Evolutionary conservation across 2,329 filamentous ascomycete genomes (phyloP), one percentile per base, ranked within the genome.

Genomic region (Chaetomium sp.): DNA sequence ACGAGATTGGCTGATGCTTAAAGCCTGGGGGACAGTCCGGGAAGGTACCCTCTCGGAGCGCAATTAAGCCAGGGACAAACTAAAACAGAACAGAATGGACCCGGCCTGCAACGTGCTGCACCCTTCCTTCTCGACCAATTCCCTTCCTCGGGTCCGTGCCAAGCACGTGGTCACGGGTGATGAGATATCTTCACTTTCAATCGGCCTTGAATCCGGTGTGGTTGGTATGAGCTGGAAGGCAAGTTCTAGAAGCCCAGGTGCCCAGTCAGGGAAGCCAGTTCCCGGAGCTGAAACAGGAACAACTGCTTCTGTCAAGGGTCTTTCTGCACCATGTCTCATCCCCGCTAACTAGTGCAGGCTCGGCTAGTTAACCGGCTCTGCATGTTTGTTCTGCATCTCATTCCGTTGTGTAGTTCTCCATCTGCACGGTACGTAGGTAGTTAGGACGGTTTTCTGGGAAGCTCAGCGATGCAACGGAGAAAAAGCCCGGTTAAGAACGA

Each of bases 1-100:
- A 57, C 56, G 66, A 69, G 69, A 70, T 70, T 71, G 70, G 70
- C 65, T 64, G 63, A 29, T 58, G 63, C 51, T 57, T 55, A 27
- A 62, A 50, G 60, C 25, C 61, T 56, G 58, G 65, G 65, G 63
- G 38, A 42, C 60, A 47, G 27, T 27, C 35, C 47, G 45, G 57
- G 57, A 53, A 29, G 42, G 50, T 49, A 23, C 33, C 54, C 21
- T 47, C n/a, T 27, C 42, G 21, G 51, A 49, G 25, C 59, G 23
- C 49, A 51, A 23, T 53, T 65, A 56, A 58, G 35, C 66, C 61
- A 63, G 66, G 67, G 60, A 64, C 64, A 64, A 62, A 64, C 61
- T 64, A 65, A 63, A 63, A 42, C 16, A n/a, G 27, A 64, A 63
- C 61, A 50, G 49, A 56, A 51, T 54, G 61, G 60, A 62, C 62